A percentile compares a stretch with the other conserved stretches of the same genome.
Evolutionary conservation across 257 asterid species (phyloP).

Genomic region (Solanum appendiculatum): DNA sequence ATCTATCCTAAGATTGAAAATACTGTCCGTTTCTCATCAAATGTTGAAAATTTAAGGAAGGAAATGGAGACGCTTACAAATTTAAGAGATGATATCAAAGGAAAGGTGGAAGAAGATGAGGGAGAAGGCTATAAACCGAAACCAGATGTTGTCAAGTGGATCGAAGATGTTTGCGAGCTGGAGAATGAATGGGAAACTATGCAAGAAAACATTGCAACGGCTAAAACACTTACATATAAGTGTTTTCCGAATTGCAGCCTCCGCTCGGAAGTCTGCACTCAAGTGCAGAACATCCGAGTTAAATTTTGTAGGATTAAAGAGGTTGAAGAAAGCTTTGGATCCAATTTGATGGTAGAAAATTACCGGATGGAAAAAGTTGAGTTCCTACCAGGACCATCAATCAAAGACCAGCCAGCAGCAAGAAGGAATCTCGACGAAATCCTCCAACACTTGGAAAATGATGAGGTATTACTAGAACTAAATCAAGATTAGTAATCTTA

Average conservation of each 20-base stretch:
- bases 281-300: neutral
- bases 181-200: neutral
- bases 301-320: neutral
- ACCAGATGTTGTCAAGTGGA: neutral
- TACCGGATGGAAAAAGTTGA: too few species aligned
- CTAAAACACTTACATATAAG: neutral
- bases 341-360: neutral
- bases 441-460: too few species aligned
- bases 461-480: too few species aligned
- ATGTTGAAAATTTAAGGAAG: neutral
- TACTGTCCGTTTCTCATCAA: neutral
- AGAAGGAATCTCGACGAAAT: too few species aligned
- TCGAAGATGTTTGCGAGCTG: neutral
- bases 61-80: neutral
- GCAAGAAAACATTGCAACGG: neutral
- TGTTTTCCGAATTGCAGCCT: neutral
- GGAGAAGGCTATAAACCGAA: neutral
- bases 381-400: too few species aligned
- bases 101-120: neutral
- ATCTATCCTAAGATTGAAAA: neutral
- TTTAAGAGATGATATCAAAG: neutral
- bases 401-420: too few species aligned
- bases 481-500: too few species aligned
- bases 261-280: neutral
- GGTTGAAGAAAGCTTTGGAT: neutral